Conservation (phyloP, 169 alveolate species). For the Plasmodium yoelii region DNA sequence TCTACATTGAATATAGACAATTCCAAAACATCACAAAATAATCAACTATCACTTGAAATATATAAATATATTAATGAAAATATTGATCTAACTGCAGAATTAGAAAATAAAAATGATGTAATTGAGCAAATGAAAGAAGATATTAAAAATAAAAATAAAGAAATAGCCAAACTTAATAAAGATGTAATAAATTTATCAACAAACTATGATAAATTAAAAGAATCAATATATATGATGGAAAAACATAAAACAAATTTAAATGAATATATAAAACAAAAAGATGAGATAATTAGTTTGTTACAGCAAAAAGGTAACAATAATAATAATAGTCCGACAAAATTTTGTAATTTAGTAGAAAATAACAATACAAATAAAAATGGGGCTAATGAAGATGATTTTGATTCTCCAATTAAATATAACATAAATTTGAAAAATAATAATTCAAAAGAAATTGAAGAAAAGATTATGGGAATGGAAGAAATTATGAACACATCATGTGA, state of each 20-base stretch:
- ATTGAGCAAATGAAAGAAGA: slow-evolving; percentile 46
- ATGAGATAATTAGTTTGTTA: slow-evolving; percentile 34
- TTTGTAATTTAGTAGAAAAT: neutral
- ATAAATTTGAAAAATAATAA: too few relatives aligned
- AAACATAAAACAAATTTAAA: slow-evolving; percentile 24
- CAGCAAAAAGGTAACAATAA: slow-evolving; percentile 12
- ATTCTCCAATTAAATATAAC: too few relatives aligned
- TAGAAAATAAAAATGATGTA: slow-evolving; percentile 51
- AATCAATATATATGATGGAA: slow-evolving; percentile 42
- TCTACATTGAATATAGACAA: too few relatives aligned
- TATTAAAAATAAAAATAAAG: slow-evolving; percentile 12
- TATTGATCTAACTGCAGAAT: slow-evolving; percentile 55
- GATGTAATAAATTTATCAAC: neutral
- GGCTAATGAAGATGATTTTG: too few relatives aligned
- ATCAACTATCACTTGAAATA: slow-evolving; percentile 22
- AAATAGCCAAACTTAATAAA: slow-evolving; percentile 20
- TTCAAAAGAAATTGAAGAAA: too few relatives aligned
- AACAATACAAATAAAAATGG: neutral
- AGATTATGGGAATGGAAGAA: too few relatives aligned
- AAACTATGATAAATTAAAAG: slow-evolving; percentile 23
- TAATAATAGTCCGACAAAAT: neutral
- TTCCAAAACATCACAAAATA: too few relatives aligned
- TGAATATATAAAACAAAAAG: slow-evolving; percentile 53
- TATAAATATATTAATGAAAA: slow-evolving; percentile 58
- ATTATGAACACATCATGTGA: too few relatives aligned